Evolutionary conservation across 805 yeast species (phyloP), one percentile per base, ranked within the genome.

Genomic region (Saccharomycopsis sp.): DNA sequence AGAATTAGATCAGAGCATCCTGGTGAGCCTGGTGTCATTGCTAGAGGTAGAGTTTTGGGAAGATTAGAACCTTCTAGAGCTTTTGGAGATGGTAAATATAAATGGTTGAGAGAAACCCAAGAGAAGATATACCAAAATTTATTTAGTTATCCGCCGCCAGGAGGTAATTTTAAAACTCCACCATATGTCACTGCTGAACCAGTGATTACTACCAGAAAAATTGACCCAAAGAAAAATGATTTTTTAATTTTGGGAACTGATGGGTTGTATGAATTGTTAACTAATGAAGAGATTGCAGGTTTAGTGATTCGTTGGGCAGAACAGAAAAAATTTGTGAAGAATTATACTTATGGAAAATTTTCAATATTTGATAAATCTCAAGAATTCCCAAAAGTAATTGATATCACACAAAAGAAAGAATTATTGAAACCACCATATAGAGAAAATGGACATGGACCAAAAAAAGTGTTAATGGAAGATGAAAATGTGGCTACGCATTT

Each of bases 141-240:
- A 53, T 89, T 90, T 59, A 94, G 96, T 28, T 74, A 90, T 59
- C 75, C 85, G 20, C 75, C 85, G 20, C 67, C 68, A 35, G 94
- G 94, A 26, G 75, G 76, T 42, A 75, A 77, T 53, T 71, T 86
- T 49, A 69, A 79, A 48, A 82, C 96, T 1, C 98, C 98, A 2
- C 98, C 98, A 0, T 93, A 93, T 61, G 97, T 93, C 29, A 93
- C 98, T 1, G 97, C 98, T 1, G 89, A 83, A 60, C 98, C 98
- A 0, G 95, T 84, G 23, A 72, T 89, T 21, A 83, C 96, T 2
- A 80, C 95, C 2, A 82, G 89, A 9, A 77, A 80, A 56, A 74
- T 89, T 40, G 72, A 72, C 41, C 82, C 88, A 1, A 68, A 72
- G 17, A 77, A 81, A 52, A 80, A 85, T 53, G 93, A 87, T 58